Percentiles rank a stretch among this genome's conserved stretches.
phyloP scores from a whole-genome alignment of 208 protist species.

The Leishmania tropica region DNA sequence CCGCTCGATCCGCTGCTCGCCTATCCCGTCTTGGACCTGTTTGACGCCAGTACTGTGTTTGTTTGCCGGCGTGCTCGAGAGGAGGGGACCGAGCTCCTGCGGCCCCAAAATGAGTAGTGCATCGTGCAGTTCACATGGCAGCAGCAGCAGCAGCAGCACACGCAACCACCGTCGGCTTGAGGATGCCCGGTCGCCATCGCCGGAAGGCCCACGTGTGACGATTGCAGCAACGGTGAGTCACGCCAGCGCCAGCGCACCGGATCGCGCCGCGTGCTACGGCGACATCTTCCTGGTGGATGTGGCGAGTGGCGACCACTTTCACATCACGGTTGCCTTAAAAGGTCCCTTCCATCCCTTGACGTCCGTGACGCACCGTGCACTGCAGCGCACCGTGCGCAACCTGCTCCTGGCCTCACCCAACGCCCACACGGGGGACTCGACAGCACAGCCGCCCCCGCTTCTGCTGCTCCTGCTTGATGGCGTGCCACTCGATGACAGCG shows the following conservation, averaged over 20 bases:
- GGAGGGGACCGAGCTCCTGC: not conserved
- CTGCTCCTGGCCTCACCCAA: conserved; percentile 3
- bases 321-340: conserved; percentile 19
- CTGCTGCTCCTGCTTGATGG: conserved; percentile 25
- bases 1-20: not conserved
- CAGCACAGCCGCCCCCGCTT: conserved; percentile 4
- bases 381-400: conserved; percentile 18
- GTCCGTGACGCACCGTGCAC: conserved; percentile 18
- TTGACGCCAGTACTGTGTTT: not conserved
- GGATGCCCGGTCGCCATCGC: not conserved
- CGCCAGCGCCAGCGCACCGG: conserved; percentile 1
- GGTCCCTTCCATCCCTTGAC: conserved; percentile 19
- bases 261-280: conserved; percentile 4
- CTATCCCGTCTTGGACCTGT: not conserved
- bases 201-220: not conserved
- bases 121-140: not conserved
- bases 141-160: not conserved
- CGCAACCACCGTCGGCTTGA: not conserved
- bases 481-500: conserved; percentile 19
- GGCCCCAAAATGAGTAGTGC: not conserved
- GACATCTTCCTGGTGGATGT: conserved; percentile 23
- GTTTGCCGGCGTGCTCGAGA: not conserved
- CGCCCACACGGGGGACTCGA: not conserved
- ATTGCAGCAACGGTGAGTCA: not conserved
- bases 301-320: conserved; percentile 15